phyloP scores from a whole-genome alignment of 2,329 filamentous ascomycete genomes.

The Sodiomyces alkalinus region DNA sequence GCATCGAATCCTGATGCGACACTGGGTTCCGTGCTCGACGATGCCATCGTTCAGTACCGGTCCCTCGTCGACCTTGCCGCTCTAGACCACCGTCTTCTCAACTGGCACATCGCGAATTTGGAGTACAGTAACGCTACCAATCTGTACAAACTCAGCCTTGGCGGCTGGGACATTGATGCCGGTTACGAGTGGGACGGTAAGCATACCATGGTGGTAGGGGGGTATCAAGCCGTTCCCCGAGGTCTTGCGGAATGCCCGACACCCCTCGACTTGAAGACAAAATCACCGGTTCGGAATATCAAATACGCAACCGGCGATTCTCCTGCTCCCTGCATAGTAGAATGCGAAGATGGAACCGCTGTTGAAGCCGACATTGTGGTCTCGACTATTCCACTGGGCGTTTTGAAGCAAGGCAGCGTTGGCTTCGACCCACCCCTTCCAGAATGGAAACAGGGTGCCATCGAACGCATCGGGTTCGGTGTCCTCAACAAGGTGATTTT shows the following conservation, averaged over 20 bases:
- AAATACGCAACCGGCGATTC: slow-evolving; percentile 38
- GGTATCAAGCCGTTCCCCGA: slow-evolving; percentile 85
- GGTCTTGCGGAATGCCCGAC: slow-evolving; percentile 67
- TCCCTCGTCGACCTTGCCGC: slow-evolving; percentile 67
- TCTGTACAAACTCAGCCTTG: slow-evolving; percentile 71
- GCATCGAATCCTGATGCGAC: slow-evolving; percentile 54
- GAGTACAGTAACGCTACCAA: slow-evolving; percentile 95
- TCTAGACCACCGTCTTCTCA: slow-evolving; percentile 79
- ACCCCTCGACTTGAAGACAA: slow-evolving; percentile 62
- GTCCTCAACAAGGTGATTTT: slow-evolving; percentile 90
- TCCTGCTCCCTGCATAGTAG: slow-evolving; percentile 40
- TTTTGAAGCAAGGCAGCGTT: slow-evolving; percentile 70
- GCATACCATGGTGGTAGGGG: slow-evolving; percentile 85
- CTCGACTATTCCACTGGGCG: slow-evolving; percentile 77
- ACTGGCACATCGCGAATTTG: slow-evolving; percentile 96
- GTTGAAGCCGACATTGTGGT: slow-evolving; percentile 85
- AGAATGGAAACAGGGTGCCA: slow-evolving; percentile 66
- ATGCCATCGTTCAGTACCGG: slow-evolving; percentile 80
- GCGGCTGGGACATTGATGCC: slow-evolving; percentile 91
- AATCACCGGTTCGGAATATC: slow-evolving; percentile 58
- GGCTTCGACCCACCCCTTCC: slow-evolving; percentile 87
- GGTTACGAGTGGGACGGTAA: slow-evolving; percentile 95
- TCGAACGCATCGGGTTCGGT: slow-evolving; percentile 78
- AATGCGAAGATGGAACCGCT: slow-evolving; percentile 61
- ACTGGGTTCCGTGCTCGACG: slow-evolving; percentile 80